These are phyloP conservation scores for Candida sojae DNA, from an alignment of 1,139 yeast species.

Conservation along the genomic window DNA sequence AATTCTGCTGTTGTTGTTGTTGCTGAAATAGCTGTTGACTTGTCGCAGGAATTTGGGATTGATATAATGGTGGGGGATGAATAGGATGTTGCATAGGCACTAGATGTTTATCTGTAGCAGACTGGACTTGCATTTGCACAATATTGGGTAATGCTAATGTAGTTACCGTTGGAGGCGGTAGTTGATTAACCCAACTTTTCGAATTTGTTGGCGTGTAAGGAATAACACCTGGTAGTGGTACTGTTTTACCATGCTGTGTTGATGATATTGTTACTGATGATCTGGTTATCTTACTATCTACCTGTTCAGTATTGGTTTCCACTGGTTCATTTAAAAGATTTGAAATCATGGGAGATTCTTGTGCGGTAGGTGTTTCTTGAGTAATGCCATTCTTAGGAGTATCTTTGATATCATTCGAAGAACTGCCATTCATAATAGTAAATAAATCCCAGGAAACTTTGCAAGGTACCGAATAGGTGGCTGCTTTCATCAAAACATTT, in stretches of 20 bases:
- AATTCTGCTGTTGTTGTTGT: constrained; percentile 2
- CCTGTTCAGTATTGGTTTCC: background rate
- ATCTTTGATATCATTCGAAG: background rate
- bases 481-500: constrained; percentile 13
- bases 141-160: background rate
- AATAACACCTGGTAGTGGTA: background rate
- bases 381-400: constrained; percentile 4
- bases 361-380: constrained; percentile 12
- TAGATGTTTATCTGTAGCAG: background rate
- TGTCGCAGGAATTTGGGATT: background rate
- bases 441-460: constrained; percentile 20
- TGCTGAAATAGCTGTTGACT: constrained; percentile 2
- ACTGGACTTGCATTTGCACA: background rate
- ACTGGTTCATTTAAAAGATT: constrained; percentile 14
- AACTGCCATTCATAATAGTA: constrained; percentile 15
- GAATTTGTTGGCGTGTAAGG: background rate
- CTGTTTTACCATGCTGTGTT: background rate
- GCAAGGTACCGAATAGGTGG: constrained; percentile 18
- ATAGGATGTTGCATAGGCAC: background rate
- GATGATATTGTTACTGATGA: background rate
- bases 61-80: background rate
- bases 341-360: constrained; percentile 16
- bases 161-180: background rate
- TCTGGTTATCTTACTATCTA: constrained; percentile 1
- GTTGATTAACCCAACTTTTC: constrained; percentile 4